phyloP scores from a whole-genome alignment of 176 grass and related monocot species.

The Zea luxurians region DNA sequence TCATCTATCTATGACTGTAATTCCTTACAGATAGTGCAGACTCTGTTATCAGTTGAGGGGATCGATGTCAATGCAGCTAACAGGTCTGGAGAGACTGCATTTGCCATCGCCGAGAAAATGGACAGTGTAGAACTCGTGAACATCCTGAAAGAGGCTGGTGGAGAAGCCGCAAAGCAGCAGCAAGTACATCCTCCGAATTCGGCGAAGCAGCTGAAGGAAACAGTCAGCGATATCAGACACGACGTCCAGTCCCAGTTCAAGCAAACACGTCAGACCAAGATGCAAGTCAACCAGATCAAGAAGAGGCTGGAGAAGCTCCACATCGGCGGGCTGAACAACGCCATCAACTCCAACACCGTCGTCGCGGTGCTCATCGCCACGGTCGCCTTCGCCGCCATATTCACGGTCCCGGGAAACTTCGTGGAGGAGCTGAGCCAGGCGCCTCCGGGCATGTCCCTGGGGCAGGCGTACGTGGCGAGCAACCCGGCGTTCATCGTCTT shows the following conservation, averaged over 20 bases:
- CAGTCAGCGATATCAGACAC: slow-evolving; percentile 87
- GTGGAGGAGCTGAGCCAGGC: slow-evolving; percentile 25
- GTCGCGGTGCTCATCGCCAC: slow-evolving; percentile 94
- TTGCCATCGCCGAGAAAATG: slow-evolving; percentile 72
- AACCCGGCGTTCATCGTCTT: slow-evolving; percentile 79
- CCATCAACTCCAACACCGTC: slow-evolving; percentile 94
- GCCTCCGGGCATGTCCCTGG: slow-evolving; percentile 40
- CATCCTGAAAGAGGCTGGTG: slow-evolving; percentile 62
- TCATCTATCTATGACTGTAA: slow-evolving; percentile 34
- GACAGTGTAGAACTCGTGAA: slow-evolving; percentile 65
- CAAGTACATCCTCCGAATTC: slow-evolving; percentile 59
- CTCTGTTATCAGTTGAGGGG: slow-evolving; percentile 58
- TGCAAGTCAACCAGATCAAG: slow-evolving; percentile 83
- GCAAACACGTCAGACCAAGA: slow-evolving; percentile 77
- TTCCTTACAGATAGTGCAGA: slow-evolving; percentile 61
- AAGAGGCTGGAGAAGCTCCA: slow-evolving; percentile 81
- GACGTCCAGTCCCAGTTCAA: slow-evolving; percentile 83
- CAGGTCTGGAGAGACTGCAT: slow-evolving; percentile 66
- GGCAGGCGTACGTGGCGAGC: slow-evolving; percentile 67
- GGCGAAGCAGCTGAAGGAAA: slow-evolving; percentile 84
- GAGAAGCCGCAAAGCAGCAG: slow-evolving; percentile 58
- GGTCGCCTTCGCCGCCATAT: slow-evolving; percentile 85
- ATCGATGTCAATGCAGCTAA: slow-evolving; percentile 77
- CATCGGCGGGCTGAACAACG: slow-evolving; percentile 85
- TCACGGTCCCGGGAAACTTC: slow-evolving; percentile 77